Percentiles rank a stretch among this genome's conserved stretches.
These are phyloP conservation scores for Tetrahymena borealis DNA, from an alignment of 73 alveolate species.

Conservation along the genomic window DNA sequence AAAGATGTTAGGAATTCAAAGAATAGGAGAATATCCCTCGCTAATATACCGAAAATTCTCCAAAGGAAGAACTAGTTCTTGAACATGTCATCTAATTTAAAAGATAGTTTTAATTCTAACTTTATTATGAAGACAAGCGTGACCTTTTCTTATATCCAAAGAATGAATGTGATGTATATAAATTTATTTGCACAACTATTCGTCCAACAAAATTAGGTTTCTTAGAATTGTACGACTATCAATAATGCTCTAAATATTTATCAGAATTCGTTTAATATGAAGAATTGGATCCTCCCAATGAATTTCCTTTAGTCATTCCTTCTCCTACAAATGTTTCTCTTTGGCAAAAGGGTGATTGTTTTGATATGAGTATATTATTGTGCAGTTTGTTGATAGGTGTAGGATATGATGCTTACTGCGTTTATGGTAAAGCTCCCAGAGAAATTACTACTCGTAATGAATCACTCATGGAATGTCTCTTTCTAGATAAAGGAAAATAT, in stretches of 20 bases:
- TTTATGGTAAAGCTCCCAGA: slow-evolving; percentile 94
- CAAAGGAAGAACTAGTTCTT: slow-evolving; percentile 89
- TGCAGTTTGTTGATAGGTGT: slow-evolving; percentile 85
- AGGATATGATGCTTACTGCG: slow-evolving; percentile 97
- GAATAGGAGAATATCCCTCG: neutral
- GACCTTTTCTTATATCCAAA: slow-evolving; percentile 76
- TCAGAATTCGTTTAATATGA: slow-evolving; percentile 92
- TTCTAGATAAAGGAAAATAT: slow-evolving; percentile 37
- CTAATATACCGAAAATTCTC: slow-evolving; percentile 57
- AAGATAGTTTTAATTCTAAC: slow-evolving; percentile 48
- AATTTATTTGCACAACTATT: slow-evolving; percentile 85
- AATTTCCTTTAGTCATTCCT: slow-evolving; percentile 88
- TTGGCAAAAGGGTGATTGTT: slow-evolving; percentile 94
- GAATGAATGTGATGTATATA: slow-evolving; percentile 84
- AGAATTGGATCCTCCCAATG: slow-evolving; percentile 79
- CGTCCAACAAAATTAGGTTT: slow-evolving; percentile 83
- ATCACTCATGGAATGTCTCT: slow-evolving; percentile 73
- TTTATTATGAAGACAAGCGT: slow-evolving; percentile 71
- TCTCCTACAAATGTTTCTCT: slow-evolving; percentile 89
- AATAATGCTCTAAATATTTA: slow-evolving; percentile 82
- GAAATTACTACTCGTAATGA: slow-evolving; percentile 77
- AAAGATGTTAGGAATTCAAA: neutral
- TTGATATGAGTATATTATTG: slow-evolving; percentile 81
- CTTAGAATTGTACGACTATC: slow-evolving; percentile 89
- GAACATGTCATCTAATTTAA: slow-evolving; percentile 89